These are phyloP conservation scores for Lepidium africanum DNA, from an alignment of 345 rosid species.

Conservation along the genomic window DNA sequence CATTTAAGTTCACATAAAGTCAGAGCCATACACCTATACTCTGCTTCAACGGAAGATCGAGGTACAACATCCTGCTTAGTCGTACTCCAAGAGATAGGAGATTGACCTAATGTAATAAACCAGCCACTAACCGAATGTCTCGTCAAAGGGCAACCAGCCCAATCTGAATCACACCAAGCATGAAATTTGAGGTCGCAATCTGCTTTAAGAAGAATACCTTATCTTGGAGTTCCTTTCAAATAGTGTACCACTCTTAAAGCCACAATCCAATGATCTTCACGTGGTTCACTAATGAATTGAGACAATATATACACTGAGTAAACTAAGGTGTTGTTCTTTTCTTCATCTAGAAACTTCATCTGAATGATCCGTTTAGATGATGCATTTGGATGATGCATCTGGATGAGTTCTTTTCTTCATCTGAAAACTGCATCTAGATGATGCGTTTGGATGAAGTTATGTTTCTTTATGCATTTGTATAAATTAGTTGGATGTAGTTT, in stretches of 20 bases:
- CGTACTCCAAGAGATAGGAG: neutral
- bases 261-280: neutral
- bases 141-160: neutral
- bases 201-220: neutral
- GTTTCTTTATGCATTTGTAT: too few relatives aligned
- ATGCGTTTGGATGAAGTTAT: too few relatives aligned
- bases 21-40: neutral
- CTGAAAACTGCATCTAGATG: too few relatives aligned
- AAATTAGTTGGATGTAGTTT: too few relatives aligned
- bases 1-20: neutral
- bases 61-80: neutral
- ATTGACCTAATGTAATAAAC: neutral
- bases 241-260: neutral
- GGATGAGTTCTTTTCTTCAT: too few relatives aligned
- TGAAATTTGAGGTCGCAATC: neutral
- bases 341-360: too few relatives aligned
- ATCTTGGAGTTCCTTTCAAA: neutral
- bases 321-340: rapidly evolving
- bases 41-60: neutral
- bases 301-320: neutral
- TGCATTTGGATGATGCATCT: too few relatives aligned
- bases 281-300: neutral
- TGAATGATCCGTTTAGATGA: too few relatives aligned
- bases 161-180: neutral
- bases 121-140: neutral